Conservation (phyloP, 2,329 filamentous ascomycete species). For the Arthroderma sp. region DNA sequence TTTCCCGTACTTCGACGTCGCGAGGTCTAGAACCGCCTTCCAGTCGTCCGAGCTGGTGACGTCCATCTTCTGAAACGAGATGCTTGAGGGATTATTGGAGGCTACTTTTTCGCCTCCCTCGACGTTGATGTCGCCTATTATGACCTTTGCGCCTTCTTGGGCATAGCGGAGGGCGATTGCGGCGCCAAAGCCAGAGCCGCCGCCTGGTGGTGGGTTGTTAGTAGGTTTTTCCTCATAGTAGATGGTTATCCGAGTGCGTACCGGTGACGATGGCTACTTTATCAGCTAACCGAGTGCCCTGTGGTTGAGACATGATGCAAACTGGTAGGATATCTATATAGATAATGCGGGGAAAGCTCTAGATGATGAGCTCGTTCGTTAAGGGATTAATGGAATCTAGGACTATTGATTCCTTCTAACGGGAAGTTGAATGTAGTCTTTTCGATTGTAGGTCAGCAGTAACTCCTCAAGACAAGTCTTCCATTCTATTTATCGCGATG, state of each 20-base stretch:
- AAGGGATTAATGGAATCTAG: no score
- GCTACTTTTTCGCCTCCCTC: constrained; percentile 25
- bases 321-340: neutral
- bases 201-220: constrained; percentile 21
- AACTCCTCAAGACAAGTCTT: neutral
- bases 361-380: neutral
- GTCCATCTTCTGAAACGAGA: constrained; percentile 27
- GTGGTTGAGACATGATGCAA: constrained; percentile 7
- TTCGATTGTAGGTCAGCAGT: neutral
- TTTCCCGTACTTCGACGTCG: constrained; percentile 23
- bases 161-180: constrained; percentile 31
- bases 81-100: constrained; percentile 19
- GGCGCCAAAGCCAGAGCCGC: constrained; percentile 33
- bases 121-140: constrained; percentile 33
- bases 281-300: constrained; percentile 28
- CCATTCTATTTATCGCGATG: neutral
- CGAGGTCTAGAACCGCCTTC: constrained; percentile 22
- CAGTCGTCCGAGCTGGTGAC: constrained; percentile 27
- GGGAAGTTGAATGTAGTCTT: no score
- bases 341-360: neutral
- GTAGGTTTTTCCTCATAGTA: no score
- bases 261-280: constrained; percentile 38
- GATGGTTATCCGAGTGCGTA: constrained; percentile 12
- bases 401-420: no score
- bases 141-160: constrained; percentile 32